Conservation (phyloP, 371 early-diverging fungal species). For the Mucor mucedo region DNA sequence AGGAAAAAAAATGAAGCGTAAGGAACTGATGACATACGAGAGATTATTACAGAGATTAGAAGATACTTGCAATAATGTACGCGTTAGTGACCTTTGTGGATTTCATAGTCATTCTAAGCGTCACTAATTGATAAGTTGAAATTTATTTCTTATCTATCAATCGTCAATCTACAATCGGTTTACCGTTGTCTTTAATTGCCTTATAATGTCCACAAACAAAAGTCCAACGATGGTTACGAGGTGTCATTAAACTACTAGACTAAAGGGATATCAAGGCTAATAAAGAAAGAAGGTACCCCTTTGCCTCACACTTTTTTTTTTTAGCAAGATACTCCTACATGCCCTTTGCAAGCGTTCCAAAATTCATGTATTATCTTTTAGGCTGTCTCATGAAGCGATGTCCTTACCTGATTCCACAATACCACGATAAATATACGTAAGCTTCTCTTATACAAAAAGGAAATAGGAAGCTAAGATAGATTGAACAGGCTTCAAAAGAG, state of each 20-base stretch:
- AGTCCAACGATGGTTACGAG: constrained; percentile 53
- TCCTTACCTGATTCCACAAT: constrained; percentile 77
- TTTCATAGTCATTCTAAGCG: no score
- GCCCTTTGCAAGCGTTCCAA: constrained; percentile 62
- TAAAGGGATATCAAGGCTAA: constrained; percentile 72
- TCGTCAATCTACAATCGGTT: constrained; percentile 38
- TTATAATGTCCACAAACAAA: constrained; percentile 44
- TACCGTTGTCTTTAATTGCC: constrained; percentile 47
- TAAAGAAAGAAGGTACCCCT: constrained; percentile 75
- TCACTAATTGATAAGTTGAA: no score
- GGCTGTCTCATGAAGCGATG: constrained; percentile 80
- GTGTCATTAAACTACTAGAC: constrained; percentile 70
- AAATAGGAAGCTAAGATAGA: no score
- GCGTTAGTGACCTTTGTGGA: no score
- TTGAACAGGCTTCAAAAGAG: no score
- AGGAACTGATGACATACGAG: no score
- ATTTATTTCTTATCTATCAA: no score
- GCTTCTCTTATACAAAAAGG: constrained; percentile 7
- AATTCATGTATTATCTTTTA: constrained; percentile 70
- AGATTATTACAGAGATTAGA: no score
- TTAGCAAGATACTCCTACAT: constrained; percentile 72
- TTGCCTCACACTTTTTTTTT: constrained; percentile 67
- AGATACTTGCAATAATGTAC: no score
- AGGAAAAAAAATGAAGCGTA: no score
- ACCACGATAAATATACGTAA: constrained; percentile 60